Evolutionary conservation across 345 rosid species (phyloP).

Genomic region (Eucalyptus curtisii): DNA sequence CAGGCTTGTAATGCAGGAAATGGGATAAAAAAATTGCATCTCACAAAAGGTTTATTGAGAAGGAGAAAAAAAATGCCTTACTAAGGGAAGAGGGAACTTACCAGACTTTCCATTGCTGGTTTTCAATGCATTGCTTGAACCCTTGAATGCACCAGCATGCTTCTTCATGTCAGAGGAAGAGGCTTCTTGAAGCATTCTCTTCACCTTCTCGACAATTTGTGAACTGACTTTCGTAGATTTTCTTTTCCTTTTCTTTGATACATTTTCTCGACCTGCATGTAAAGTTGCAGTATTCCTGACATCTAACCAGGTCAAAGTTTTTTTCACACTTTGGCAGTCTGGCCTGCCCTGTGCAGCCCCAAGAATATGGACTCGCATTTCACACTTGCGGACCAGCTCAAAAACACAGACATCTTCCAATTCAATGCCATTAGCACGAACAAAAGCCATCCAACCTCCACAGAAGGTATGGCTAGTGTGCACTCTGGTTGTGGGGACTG

Average conservation of each 20-base stretch:
- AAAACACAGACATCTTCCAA: slow-evolving; percentile 46
- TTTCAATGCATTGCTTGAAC: slow-evolving; percentile 1
- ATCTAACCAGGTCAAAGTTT: slow-evolving; percentile 3
- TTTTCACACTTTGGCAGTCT: slow-evolving; percentile 8
- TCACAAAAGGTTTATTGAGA: neutral
- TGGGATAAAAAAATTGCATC: neutral
- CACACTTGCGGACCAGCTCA: slow-evolving; percentile 31
- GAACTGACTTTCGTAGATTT: slow-evolving; percentile 17
- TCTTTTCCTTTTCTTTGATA: slow-evolving; percentile 18
- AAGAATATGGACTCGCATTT: slow-evolving; percentile 42
- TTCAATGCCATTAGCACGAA: slow-evolving; percentile 34
- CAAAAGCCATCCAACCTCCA: slow-evolving; percentile 66
- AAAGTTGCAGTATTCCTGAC: slow-evolving; percentile 3
- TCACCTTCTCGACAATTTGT: slow-evolving; percentile 11
- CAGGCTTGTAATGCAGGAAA: neutral
- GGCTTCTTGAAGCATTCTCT: slow-evolving; percentile 4
- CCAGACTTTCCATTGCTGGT: slow-evolving; percentile 7
- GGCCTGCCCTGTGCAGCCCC: slow-evolving; percentile 23
- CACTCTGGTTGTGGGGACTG: slow-evolving; percentile 56
- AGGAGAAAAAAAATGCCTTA: neutral
- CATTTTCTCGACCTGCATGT: slow-evolving; percentile 2
- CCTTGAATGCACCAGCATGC: slow-evolving; percentile 3
- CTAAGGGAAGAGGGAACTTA: neutral
- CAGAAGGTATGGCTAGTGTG: slow-evolving; percentile 57
- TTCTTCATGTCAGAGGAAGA: slow-evolving; percentile 2